These are phyloP conservation scores for Ophiosphaerella korrae DNA, from an alignment of 2,329 filamentous ascomycete genomes.

Conservation along the genomic window DNA sequence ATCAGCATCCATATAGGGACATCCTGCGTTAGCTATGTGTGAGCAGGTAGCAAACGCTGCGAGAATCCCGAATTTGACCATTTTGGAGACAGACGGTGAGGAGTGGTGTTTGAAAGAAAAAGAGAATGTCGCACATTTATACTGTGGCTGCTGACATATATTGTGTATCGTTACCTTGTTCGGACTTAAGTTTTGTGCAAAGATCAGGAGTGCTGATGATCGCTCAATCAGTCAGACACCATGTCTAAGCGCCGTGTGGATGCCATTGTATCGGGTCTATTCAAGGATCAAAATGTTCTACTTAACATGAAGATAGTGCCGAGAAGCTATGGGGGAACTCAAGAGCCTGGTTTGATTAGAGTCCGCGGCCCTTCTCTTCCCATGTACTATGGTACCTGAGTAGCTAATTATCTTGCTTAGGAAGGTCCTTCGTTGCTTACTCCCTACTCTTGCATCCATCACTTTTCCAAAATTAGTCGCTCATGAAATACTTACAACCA, in stretches of 20 bases:
- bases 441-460: no score
- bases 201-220: neutral
- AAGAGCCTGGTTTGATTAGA: no score
- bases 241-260: neutral
- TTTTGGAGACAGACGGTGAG: slow-evolving; percentile 15
- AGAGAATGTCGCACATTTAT: slow-evolving; percentile 17
- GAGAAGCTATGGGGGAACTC: no score
- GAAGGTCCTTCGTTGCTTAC: no score
- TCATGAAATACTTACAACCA: no score
- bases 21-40: slow-evolving; percentile 32
- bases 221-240: slow-evolving; percentile 6
- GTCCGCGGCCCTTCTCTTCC: no score
- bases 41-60: slow-evolving; percentile 31
- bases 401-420: no score
- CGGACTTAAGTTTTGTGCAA: neutral
- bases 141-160: slow-evolving; percentile 5
- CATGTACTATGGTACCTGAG: no score
- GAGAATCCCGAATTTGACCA: slow-evolving; percentile 30
- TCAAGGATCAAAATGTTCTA: neutral
- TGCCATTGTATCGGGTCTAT: slow-evolving; percentile 5
- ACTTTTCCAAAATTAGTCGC: neutral
- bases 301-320: no score
- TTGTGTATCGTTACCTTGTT: neutral
- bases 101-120: neutral
- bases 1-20: slow-evolving; percentile 45